These are phyloP conservation scores for Helichrysum umbraculigerum DNA, from an alignment of 129 eudicot species.

Conservation along the genomic window DNA sequence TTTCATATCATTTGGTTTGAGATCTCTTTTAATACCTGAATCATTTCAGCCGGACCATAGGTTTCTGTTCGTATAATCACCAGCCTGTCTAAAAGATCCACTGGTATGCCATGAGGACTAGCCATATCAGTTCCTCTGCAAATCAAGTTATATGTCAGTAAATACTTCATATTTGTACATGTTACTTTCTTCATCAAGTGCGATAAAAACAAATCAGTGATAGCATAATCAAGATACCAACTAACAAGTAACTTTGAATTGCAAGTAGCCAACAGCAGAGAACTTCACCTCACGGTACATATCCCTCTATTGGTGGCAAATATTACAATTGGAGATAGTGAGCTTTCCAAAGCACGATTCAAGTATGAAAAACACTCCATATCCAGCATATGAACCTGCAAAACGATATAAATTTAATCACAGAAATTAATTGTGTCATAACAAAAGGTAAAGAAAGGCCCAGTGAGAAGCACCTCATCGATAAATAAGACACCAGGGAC, in stretches of 20 bases:
- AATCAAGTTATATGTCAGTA: conserved; percentile 15
- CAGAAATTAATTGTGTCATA: neutral
- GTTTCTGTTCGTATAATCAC: conserved; percentile 86
- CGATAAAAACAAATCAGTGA: neutral
- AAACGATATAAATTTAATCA: neutral
- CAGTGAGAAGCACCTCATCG: conserved; percentile 61
- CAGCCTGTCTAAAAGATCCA: conserved; percentile 87
- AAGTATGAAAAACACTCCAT: conserved; percentile 98
- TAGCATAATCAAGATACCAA: neutral
- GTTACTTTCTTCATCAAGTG: neutral
- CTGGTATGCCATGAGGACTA: conserved; percentile 98
- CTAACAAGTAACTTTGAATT: neutral
- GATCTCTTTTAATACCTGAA: conserved; percentile 59
- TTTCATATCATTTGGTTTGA: neutral
- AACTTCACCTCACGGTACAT: conserved; percentile 81
- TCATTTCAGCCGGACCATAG: conserved; percentile 95
- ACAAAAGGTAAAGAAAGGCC: neutral
- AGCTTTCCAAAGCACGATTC: conserved; percentile 95
- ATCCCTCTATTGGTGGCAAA: conserved; percentile 98
- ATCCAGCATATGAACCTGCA: conserved; percentile 98
- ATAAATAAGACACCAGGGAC: conserved; percentile 97
- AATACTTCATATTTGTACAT: neutral
- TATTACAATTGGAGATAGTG: conserved; percentile 90
- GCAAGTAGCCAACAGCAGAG: neutral
- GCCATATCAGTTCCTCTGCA: conserved; percentile 94